Base-by-base conservation (phyloP, 805 yeast genomes). In the Schizosaccharomyces octosporus region DNA sequence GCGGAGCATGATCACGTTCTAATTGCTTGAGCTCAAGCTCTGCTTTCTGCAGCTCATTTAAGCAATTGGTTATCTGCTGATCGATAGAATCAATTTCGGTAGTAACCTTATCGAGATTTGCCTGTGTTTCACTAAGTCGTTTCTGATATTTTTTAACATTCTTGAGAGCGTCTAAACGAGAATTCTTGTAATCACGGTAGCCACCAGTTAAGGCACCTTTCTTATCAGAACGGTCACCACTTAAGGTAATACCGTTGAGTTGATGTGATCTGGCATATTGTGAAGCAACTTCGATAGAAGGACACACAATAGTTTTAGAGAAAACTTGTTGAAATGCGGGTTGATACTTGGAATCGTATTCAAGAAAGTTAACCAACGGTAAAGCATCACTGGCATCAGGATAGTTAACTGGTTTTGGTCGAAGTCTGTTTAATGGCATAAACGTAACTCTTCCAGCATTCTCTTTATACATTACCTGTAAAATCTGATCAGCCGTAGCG, bases 171-270 rank as follows among this genome's bases (percentile, higher is more conserved):
- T 87, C 95, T 59, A 89, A 71, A 66, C 94, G 77, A 0, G 87
- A 83, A 61, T 73, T 75, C 63, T 79, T 79, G 66, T 76, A 78
- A 66, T 86, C 93, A 65, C 85, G 78, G 67, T 78, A 87, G 59
- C 97, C 97, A 71, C 97, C 97, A 29, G 87, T 81, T 57, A 93
- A 70, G 1, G 84, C 85, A 70, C 98, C 98, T 65, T 76, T 80
- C 59, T 80, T 81, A 66, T 87, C 94, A 60, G 87, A 87, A 65
- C 87, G 76, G 69, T 93, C 97, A 66, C 98, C 98, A 70, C 87
- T 95, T 19, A 90, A 73, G 0, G 98, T 93, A 17, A 93, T 84
- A 0, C 95, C 85, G 66, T 79, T 82, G 29, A 89, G 72, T 39
- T 79, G 78, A 69, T 75, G 79, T 9, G 73, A 71, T 59, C 79